Conservation (phyloP, 108 stramenopile species). For the Fragilariopsis cylindrus region DNA sequence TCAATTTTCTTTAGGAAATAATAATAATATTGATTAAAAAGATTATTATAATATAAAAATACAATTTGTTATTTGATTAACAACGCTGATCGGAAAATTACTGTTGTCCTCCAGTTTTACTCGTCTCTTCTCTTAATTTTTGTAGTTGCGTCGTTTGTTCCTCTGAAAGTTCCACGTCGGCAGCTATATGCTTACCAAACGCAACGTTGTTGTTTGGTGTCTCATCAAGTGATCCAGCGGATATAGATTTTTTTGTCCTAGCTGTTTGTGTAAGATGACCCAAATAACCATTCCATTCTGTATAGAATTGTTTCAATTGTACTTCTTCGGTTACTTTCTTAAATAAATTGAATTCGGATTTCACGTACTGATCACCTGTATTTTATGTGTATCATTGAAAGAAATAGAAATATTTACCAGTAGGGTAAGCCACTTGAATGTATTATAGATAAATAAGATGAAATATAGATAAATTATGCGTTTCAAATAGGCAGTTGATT, state of each 20-base stretch:
- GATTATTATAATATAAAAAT: background rate
- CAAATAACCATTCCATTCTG: constrained; percentile 68
- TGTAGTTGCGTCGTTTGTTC: constrained; percentile 69
- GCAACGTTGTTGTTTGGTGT: constrained; percentile 11
- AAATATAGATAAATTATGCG: too few species aligned
- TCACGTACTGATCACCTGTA: constrained; percentile 64
- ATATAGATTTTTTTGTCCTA: constrained; percentile 35
- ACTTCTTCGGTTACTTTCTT: constrained; percentile 52
- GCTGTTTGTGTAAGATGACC: constrained; percentile 61
- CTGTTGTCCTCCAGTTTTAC: constrained; percentile 19
- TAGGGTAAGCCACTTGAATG: too few species aligned
- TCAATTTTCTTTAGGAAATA: background rate
- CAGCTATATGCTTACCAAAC: constrained; percentile 62
- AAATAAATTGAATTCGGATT: constrained; percentile 77
- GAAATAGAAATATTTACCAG: too few species aligned
- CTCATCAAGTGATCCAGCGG: constrained; percentile 37
- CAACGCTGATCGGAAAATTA: background rate
- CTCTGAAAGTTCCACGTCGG: constrained; percentile 52
- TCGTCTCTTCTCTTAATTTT: constrained; percentile 64
- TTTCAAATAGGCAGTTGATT: too few species aligned
- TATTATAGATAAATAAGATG: too few species aligned
- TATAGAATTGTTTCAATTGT: constrained; percentile 57
- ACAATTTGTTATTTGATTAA: background rate
- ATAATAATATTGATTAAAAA: background rate
- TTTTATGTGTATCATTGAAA: too few species aligned